phyloP scores from a whole-genome alignment of 345 rosid genomes.

The Populus simonii region DNA sequence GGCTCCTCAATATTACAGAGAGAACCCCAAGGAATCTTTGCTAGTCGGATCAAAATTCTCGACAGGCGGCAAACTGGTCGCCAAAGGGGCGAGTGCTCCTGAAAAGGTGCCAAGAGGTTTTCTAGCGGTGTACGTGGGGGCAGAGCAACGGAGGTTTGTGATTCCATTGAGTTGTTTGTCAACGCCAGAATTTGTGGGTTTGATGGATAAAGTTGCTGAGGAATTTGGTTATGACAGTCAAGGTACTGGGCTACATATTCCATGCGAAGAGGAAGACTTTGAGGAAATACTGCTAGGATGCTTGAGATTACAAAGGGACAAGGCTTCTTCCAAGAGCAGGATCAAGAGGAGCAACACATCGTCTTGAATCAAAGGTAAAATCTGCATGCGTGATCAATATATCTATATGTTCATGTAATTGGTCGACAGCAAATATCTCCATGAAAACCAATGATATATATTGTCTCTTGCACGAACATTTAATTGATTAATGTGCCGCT shows the following conservation, averaged over 20 bases:
- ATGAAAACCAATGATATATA: no score
- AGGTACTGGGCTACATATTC: slow-evolving; percentile 52
- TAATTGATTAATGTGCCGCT: no score
- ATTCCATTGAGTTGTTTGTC: slow-evolving; percentile 51
- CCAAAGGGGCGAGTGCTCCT: no score
- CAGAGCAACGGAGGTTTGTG: slow-evolving; percentile 51
- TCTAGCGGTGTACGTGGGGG: slow-evolving; percentile 61
- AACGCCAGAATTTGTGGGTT: slow-evolving; percentile 47
- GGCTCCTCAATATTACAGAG: background rate
- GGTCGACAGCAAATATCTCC: no score
- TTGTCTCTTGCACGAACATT: no score
- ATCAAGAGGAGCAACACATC: background rate
- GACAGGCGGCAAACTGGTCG: background rate
- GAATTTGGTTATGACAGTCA: slow-evolving; percentile 56
- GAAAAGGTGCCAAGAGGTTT: slow-evolving; percentile 45
- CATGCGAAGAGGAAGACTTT: slow-evolving; percentile 57
- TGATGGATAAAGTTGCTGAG: slow-evolving; percentile 64
- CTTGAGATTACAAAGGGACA: background rate
- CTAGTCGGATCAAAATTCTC: no score
- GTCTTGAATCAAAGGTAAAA: no score
- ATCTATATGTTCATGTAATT: no score
- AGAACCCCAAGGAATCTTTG: no score
- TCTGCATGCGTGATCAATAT: no score
- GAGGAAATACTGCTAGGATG: slow-evolving; percentile 46
- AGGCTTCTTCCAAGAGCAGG: background rate